Base-by-base conservation (phyloP, 768 basidiomycete species). In the Pilatotrama ljubarskyi region DNA sequence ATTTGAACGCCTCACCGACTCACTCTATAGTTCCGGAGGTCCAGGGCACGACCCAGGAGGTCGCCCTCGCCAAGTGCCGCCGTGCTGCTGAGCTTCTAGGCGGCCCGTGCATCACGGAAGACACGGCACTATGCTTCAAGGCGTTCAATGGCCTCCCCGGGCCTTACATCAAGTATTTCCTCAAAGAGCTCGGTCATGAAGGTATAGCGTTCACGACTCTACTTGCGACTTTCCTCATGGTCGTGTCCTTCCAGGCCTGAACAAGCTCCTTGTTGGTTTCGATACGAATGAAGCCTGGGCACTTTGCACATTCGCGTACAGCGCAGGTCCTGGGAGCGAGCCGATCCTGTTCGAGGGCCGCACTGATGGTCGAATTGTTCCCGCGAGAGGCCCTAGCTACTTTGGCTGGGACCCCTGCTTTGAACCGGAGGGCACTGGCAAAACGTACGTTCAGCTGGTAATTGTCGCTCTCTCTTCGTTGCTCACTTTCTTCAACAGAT, bases 391-490 rank as follows among this genome's bases (percentile, higher is more conserved):
- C 0, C 81, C 86, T 0, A 75, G 79, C 26, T 74, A 82, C 13
- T 98, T 98, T 69, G 96, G 96, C 22, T 98, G 95, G 94, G 93
- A 96, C 73, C 80, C 93, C 0, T 75, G 90, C 9, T 97, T 96
- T 69, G 84, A 94, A 70, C 91, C 90, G 0, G 78, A 83, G 49
- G 88, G 84, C 10, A 86, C 82, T 18, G 86, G 87, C 7, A 78
- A 85, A 72, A 98, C 95, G 90, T 95, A 61, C 59, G 80, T 69
- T 26, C 40, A 46, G 13, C 11, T 49, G 32, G 42, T 15, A 38
- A 36, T 3, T 2, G 13, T 13, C 22, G 37, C 13, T 29, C n/a
- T n/a, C n/a, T n/a, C n/a, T n/a, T n/a, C n/a, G n/a, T n/a, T n/a
- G n/a, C n/a, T n/a, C n/a, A n/a, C n/a, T n/a, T n/a, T n/a, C n/a